Base-by-base conservation (phyloP, 331 rosid species). In the Dryas integrifolia region DNA sequence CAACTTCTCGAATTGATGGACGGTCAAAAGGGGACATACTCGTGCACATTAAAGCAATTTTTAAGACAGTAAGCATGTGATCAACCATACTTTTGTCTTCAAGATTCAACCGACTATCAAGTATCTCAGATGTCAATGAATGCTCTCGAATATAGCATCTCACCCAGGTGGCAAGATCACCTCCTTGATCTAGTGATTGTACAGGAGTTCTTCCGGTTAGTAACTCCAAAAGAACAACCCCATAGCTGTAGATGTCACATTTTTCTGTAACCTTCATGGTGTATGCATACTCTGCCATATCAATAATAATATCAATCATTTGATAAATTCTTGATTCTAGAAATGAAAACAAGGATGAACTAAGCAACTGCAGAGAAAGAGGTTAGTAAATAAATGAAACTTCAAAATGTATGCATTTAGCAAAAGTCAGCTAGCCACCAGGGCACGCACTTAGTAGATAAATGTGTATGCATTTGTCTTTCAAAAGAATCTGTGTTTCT, bases 261-360 rank as follows among this genome's bases (percentile, higher is more conserved):
- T 95, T 95, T 77, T 95, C 99, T 11, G 96, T 88, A 26, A 95
- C 96, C 88, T 86, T 95, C 99, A 95, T 95, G 57, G 99, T 89
- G 74, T 90, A 95, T 35, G 99, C 99, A 83, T 95, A 95, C 78
- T 95, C 99, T 95, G 96, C 83, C 70, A 72, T 40, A 71, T 56
- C 24, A 21, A 21, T 47, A 24, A 75, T 50, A 48, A 49, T 30
- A 38, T 74, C 72, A 78, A 12, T 35, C 73, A 45, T 39, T 63
- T 57, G 44, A 62, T 24, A 11, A 16, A 26, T 24, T 12, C 15
- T 10, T 16, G 13, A 8, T 57, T 21, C 15, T 1, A 9, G 10
- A 57, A 46, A 45, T 45, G 13, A n/a, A 11, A 40, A 13, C 51
- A 6, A 49, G 38, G 57, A 43, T 62, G 13, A 24, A 53, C 76